phyloP scores from a whole-genome alignment of 805 yeast species.

The Vanderwaltozyma yarrowii region DNA sequence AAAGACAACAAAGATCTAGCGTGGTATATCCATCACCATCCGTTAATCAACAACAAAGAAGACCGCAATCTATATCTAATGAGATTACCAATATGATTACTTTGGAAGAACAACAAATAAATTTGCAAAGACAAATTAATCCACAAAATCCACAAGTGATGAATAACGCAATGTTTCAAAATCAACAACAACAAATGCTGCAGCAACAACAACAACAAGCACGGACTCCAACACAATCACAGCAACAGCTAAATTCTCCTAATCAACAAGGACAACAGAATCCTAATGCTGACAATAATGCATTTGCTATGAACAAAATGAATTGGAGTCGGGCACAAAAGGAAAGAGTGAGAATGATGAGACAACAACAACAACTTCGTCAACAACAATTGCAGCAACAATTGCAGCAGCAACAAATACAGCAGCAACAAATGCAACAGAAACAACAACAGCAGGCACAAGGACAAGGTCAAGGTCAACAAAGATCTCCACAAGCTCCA shows the following conservation, averaged over 20 bases:
- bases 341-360: slow-evolving; percentile 1
- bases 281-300: background rate
- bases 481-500: background rate
- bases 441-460: slow-evolving; percentile 11
- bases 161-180: background rate
- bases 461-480: background rate
- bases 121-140: background rate
- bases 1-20: slow-evolving; percentile 8
- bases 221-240: background rate
- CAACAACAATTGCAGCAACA: slow-evolving; percentile 10
- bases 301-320: background rate
- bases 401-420: slow-evolving; percentile 13
- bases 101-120: slow-evolving; percentile 3
- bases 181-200: slow-evolving; percentile 21
- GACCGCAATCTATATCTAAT: slow-evolving; percentile 2
- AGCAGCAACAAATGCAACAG: slow-evolving; percentile 16
- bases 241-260: background rate
- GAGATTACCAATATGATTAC: slow-evolving; percentile 3
- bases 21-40: background rate
- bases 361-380: slow-evolving; percentile 1
- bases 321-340: background rate
- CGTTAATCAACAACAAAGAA: background rate
- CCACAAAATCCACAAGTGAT: background rate
- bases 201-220: slow-evolving; percentile 5
- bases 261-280: background rate